These are phyloP conservation scores for Stagonosporopsis cucurbitacearum DNA, from an alignment of 2,329 filamentous ascomycete species.

Conservation along the genomic window DNA sequence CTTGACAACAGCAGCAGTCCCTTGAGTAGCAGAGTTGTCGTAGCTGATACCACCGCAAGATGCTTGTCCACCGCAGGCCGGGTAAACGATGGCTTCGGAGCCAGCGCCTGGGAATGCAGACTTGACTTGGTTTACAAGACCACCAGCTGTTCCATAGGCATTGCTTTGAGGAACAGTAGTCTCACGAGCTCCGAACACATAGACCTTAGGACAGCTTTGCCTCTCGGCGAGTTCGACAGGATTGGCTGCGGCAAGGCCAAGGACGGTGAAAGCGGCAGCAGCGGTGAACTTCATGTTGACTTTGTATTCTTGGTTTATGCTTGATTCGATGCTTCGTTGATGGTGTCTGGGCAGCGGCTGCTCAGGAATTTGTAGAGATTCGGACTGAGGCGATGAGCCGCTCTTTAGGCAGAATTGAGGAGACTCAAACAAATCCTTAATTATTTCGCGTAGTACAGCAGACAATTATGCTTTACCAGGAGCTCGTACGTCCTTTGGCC, in stretches of 20 bases:
- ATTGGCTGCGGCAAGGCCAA: conserved; percentile 43
- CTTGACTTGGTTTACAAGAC: conserved; percentile 51
- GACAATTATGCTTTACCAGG: conserved; percentile 21
- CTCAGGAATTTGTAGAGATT: conserved; percentile 20
- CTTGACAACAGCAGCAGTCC: conserved; percentile 64
- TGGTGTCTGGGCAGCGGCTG: conserved; percentile 25
- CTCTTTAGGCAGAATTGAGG: conserved; percentile 45
- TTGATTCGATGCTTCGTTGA: conserved; percentile 21
- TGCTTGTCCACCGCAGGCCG: conserved; percentile 68
- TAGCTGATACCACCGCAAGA: conserved; percentile 67
- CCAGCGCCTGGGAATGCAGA: conserved; percentile 50
- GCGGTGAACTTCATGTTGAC: conserved; percentile 43
- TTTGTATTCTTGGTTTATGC: conserved; percentile 12
- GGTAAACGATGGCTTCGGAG: conserved; percentile 53
- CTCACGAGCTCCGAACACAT: conserved; percentile 55
- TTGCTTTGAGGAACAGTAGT: conserved; percentile 48
- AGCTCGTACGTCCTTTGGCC: conserved; percentile 41
- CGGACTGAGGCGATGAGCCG: conserved; percentile 2
- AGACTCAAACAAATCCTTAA: conserved; percentile 24
- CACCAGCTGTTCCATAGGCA: conserved; percentile 50
- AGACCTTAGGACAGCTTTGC: conserved; percentile 51
- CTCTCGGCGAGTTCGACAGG: conserved; percentile 47
- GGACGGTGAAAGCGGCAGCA: conserved; percentile 37
- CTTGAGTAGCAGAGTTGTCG: conserved; percentile 63
- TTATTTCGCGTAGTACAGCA: conserved; percentile 34